Conservation (phyloP, 2,329 filamentous ascomycete species). For the Botrytis fabae region DNA sequence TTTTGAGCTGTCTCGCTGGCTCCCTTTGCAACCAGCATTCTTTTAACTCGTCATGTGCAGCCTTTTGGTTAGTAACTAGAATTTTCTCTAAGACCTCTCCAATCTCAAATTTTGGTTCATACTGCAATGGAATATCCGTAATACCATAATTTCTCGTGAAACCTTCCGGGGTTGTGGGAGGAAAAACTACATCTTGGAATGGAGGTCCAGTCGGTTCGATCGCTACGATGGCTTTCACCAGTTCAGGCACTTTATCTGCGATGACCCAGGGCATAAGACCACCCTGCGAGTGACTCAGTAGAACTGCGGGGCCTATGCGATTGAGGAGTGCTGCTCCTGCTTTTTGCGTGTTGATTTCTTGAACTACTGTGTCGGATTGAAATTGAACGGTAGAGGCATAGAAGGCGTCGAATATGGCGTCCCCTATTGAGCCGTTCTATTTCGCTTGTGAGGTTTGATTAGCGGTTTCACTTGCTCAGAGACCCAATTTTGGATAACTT, state of each 20-base stretch:
- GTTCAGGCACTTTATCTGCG: constrained; percentile 45
- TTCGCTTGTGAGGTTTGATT: background rate
- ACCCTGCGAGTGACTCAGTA: constrained; percentile 47
- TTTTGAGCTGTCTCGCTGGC: constrained; percentile 42
- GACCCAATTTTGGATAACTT: background rate
- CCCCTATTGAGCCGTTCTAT: constrained; percentile 32
- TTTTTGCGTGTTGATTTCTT: constrained; percentile 43
- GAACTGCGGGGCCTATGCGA: constrained; percentile 31
- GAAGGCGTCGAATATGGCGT: constrained; percentile 36
- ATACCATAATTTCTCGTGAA: constrained; percentile 47
- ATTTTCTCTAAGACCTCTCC: background rate
- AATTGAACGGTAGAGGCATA: constrained; percentile 46
- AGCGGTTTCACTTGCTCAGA: background rate
- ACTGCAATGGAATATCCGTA: constrained; percentile 51
- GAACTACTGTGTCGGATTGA: constrained; percentile 39
- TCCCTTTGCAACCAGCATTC: constrained; percentile 42
- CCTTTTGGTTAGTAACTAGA: background rate
- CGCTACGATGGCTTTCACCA: constrained; percentile 46
- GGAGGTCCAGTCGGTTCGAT: constrained; percentile 52
- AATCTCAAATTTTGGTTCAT: constrained; percentile 30
- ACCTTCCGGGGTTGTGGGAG: constrained; percentile 30
- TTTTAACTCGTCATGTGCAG: constrained; percentile 14
- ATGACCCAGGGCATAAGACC: constrained; percentile 46
- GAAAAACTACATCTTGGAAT: constrained; percentile 44
- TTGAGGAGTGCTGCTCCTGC: constrained; percentile 44